A percentile compares a stretch with the other conserved stretches of the same genome.
These are phyloP conservation scores for Daldinia decipiens DNA, from an alignment of 495 filamentous ascomycete species.

Conservation along the genomic window DNA sequence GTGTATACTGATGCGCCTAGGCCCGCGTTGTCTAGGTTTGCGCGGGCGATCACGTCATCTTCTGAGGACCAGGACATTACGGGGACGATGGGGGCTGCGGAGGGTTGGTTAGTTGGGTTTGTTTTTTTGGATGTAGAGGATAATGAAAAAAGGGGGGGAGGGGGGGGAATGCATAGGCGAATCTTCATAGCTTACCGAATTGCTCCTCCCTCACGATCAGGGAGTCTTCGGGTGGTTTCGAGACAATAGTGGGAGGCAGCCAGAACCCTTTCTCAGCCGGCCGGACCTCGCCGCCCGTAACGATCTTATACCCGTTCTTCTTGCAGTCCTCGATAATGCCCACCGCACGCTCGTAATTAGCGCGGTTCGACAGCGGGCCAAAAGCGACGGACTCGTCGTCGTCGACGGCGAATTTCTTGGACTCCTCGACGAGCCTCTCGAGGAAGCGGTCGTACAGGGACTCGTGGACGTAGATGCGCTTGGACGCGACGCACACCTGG, in stretches of 20 bases:
- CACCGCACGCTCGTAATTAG: constrained; percentile 67
- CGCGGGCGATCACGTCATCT: constrained; percentile 65
- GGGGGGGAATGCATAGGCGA: not conserved
- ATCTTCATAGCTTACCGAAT: constrained; percentile 50
- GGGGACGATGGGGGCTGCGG: constrained; percentile 64
- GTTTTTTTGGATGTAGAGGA: not conserved
- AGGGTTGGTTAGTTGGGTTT: not conserved
- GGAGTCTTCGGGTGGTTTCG: constrained; percentile 57
- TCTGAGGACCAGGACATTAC: constrained; percentile 66
- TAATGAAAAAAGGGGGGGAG: not conserved
- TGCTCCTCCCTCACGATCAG: constrained; percentile 60
- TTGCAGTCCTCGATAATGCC: constrained; percentile 57
- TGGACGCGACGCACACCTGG: constrained; percentile 64
- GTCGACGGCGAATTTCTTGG: constrained; percentile 61
- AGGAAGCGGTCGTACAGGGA: constrained; percentile 72
- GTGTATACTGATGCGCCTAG: constrained; percentile 68
- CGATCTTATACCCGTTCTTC: constrained; percentile 57
- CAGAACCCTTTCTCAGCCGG: constrained; percentile 56
- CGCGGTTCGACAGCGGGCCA: constrained; percentile 68
- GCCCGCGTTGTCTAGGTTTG: constrained; percentile 66
- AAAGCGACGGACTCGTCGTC: constrained; percentile 53
- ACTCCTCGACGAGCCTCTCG: constrained; percentile 63
- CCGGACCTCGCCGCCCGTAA: constrained; percentile 50
- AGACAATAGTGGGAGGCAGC: constrained; percentile 61
- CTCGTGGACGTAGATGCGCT: constrained; percentile 76